phyloP scores from a whole-genome alignment of 2,329 filamentous ascomycete species.

The Mariannaea elegans region DNA sequence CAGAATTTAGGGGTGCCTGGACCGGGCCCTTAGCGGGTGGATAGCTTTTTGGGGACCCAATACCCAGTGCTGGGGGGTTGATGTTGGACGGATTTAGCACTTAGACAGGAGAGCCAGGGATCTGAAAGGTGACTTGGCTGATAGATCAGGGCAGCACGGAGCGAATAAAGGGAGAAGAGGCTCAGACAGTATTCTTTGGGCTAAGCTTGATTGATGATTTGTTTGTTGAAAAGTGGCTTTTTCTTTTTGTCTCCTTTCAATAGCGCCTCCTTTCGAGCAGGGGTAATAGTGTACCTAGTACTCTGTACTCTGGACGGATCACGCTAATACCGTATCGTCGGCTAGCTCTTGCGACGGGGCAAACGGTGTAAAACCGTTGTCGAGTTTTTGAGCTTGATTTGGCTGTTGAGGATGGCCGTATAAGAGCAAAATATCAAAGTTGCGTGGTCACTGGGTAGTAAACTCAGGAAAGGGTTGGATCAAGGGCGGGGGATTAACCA shows the following conservation, averaged over 20 bases:
- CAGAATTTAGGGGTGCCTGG: constrained; percentile 40
- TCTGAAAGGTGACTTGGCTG: not conserved
- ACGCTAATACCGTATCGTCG: too few species aligned
- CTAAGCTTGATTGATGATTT: not conserved
- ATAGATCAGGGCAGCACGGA: not conserved
- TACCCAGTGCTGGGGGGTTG: not conserved
- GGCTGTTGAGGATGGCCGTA: too few species aligned
- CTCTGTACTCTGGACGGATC: too few species aligned
- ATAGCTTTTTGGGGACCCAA: constrained; percentile 28
- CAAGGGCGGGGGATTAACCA: too few species aligned
- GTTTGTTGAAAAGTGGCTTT: constrained; percentile 15
- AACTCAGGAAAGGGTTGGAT: too few species aligned
- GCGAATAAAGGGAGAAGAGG: not conserved
- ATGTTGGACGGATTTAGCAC: not conserved
- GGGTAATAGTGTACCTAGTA: not conserved
- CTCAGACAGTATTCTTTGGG: not conserved
- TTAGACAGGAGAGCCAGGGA: not conserved
- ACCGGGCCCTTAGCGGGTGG: constrained; percentile 26
- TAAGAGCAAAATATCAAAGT: too few species aligned
- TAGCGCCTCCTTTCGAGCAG: constrained; percentile 2
- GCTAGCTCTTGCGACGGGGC: too few species aligned
- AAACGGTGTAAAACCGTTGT: too few species aligned
- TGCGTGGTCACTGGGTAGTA: too few species aligned
- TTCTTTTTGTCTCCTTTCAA: not conserved
- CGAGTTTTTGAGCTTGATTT: too few species aligned